Evolutionary conservation across 352 stramenopile genomes (phyloP), one percentile per base, ranked within the genome.

Genomic region (Phytophthora citricola): DNA sequence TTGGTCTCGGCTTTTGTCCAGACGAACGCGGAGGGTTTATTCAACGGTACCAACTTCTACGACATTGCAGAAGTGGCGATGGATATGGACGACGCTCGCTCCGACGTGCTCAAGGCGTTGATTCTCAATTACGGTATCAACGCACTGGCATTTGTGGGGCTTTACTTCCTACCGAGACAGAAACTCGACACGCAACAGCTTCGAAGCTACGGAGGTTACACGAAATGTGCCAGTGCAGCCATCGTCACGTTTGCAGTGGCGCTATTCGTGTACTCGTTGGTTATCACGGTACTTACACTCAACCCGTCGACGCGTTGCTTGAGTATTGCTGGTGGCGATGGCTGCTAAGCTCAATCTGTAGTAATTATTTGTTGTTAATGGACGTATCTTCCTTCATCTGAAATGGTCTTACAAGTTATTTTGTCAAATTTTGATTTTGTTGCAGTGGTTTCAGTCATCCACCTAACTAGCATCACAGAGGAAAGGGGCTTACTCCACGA

Each of bases 161-260:
- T 89, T 0, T 63, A 58, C 14, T 74, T 88, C 24, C 38, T 90
- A 5, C 81, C 81, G 9, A 40, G 48, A n/a, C 81, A 90, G 39
- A 89, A 89, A 45, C 68, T 90, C 12, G 77, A 89, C 12, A 81
- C 75, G 0, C 81, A 90, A 56, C 81, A 90, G 26, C 36, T 86
- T 31, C 79, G 81, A 20, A 86, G 79, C 38, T 90, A 83, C 41
- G 82, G 82, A 9, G 82, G 82, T 9, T 89, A 87, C 65, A 88
- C 76, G 17, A 86, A 85, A 58, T 71, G 68, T 24, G 76, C 76
- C 15, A 85, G 73, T 56, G 54, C 58, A 14, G 69, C 66, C 0
- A 76, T 89, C 24, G 63, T 86, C 7, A 59, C 61, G 0, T 83
- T 85, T 39, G 41, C 58, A 0, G 9, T 60, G 11, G n/a, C 67